Evolutionary conservation across 129 eudicot genomes (phyloP), one percentile per base, ranked within the genome.

Genomic region (Oenanthe sinensis): DNA sequence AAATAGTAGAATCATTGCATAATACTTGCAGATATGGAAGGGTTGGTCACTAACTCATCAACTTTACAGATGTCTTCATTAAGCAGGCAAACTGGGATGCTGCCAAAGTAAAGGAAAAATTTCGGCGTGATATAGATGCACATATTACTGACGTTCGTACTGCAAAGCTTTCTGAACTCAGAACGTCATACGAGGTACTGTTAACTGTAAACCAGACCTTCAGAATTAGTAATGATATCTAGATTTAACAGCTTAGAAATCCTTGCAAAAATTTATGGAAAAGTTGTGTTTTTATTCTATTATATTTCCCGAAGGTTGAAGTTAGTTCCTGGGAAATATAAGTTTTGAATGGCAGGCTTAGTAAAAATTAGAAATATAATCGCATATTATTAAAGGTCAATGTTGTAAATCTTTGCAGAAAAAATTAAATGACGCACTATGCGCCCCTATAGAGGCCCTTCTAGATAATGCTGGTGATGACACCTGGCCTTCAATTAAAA

Each of bases 401-500:
- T 43, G 26, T 16, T 71, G 79, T 58, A 52, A 33, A 48, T 80
- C 30, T 22, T 62, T 28, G 87, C 90, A 94, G 98, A 85, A 78
- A 47, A 87, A 89, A 85, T 50, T 94, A 76, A 87, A 88, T 44
- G 97, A 85, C 39, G 93, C 91, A 69, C 83, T 94, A 74, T 54
- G 86, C 63, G 93, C 88, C 87, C 96, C 96, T 47, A 92, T 94
- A 49, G 97, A 84, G 76, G 91, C 97, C 60, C 86, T 94, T 71
- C 84, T 94, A 76, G 98, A 91, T 78, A 88, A 86, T 74, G 97
- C 96, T 39, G 89, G 90, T 49, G 93, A 91, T 84, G 94, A 90
- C 69, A 91, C 98, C 39, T 94, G 98, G 98, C 92, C 89, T 19
- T 86, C 93, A 54, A 94, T 94, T 87, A 88, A 93, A 84, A 90